Evolutionary conservation across 345 rosid genomes (phyloP), one percentile per base, ranked within the genome.

Genomic region (Boechera stricta): DNA sequence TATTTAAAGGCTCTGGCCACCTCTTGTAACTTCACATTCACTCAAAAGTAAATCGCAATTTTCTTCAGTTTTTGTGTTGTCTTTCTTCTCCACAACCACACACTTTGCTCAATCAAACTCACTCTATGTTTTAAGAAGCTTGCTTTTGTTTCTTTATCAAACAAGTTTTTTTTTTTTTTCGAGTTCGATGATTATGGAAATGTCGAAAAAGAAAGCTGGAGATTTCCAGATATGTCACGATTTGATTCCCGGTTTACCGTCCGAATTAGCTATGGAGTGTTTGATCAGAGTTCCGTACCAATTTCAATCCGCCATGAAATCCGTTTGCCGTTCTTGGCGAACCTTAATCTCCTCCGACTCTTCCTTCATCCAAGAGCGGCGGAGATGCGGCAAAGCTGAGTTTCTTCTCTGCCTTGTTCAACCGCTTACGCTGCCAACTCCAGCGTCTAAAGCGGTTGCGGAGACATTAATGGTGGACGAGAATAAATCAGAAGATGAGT

Each of bases 231-330:
- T 7, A 2, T 67, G 21, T 67, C 65, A 62, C 11, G 77, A 72
- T 57, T 73, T 87, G 56, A 85, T 87, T 72, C 85, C 88, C 35
- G 87, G 88, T 41, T 70, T 87, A 33, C 89, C 88, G 2, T 81
- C 78, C 6, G 88, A 84, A 26, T 77, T 87, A 60, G 87, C 86
- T 11, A 44, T 75, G 16, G 88, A 85, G 38, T 87, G 91, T 81
- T 16, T 87, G 39, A 12, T 85, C 0, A 84, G 86, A 74, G 91
- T 85, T 5, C 89, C 91, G 8, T 78, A 65, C 13, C 77, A 81
- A 21, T 87, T 75, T 55, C 91, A 85, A 55, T 67, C 80, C 8
- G 29, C 39, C 18, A 70, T 87, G 82, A 84, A 77, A 67, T 85
- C 84, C 2, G 91, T 87, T 5, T 72, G 82, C 71, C 80, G 76